phyloP scores from a whole-genome alignment of 768 basidiomycete species.

The Rhodotorula graminis region DNA sequence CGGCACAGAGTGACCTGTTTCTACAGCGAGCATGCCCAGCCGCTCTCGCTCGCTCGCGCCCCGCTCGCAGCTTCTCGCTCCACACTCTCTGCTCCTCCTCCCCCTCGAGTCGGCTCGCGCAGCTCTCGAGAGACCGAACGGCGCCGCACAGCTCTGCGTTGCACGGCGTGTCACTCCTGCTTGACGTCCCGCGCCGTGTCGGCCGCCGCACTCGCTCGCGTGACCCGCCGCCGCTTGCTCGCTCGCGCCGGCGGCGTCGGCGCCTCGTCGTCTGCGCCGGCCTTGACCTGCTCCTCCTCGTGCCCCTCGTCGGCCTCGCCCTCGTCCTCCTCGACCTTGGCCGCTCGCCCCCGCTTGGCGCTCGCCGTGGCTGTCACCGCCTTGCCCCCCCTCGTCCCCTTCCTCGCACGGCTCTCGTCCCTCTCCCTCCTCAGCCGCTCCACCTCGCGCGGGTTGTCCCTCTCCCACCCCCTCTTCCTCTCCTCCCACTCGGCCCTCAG shows the following conservation, averaged over 20 bases:
- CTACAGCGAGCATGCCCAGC: too few relatives aligned
- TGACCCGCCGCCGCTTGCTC: too few relatives aligned
- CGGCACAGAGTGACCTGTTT: too few relatives aligned
- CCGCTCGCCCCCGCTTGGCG: background rate
- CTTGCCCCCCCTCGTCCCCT: background rate
- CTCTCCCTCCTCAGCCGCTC: background rate
- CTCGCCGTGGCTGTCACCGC: background rate
- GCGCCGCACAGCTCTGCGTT: background rate
- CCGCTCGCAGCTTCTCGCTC: too few relatives aligned
- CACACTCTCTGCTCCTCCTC: too few relatives aligned
- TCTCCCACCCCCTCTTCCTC: slow-evolving; percentile 15
- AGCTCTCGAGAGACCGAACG: too few relatives aligned
- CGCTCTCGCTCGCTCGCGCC: too few relatives aligned
- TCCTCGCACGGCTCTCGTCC: background rate
- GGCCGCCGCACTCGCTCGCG: too few relatives aligned
- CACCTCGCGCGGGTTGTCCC: background rate
- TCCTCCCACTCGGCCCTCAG: slow-evolving; percentile 15
- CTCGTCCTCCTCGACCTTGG: background rate
- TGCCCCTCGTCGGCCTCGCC: slow-evolving; percentile 1
- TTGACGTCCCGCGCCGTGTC: background rate
- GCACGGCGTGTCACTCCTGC: background rate
- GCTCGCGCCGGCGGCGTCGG: background rate
- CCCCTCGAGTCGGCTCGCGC: too few relatives aligned
- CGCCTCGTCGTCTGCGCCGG: background rate
- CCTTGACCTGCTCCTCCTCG: background rate